Evolutionary conservation across 257 asterid species (phyloP).

Genomic region (Dorcoceras hygrometricum): DNA sequence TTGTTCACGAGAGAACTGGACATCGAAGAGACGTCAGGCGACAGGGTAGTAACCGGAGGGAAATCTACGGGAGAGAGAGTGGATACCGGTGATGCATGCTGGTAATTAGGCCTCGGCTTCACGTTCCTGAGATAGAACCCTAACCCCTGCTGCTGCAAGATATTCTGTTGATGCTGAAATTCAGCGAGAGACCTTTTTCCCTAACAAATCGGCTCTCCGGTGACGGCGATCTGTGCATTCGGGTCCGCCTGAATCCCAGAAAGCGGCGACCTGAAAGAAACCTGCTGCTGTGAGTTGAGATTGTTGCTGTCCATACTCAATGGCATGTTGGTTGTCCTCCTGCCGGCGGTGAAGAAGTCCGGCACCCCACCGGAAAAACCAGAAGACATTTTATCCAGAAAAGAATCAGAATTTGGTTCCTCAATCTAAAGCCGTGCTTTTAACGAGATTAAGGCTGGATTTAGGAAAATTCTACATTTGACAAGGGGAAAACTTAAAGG

Average conservation of each 20-base stretch:
- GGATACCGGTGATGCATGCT: constrained; percentile 50
- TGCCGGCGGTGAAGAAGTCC: constrained; percentile 49
- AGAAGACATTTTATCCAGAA: constrained; percentile 43
- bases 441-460: constrained; percentile 23
- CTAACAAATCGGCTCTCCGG: constrained; percentile 46
- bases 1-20: constrained; percentile 35
- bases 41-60: constrained; percentile 35
- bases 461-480: constrained; percentile 20
- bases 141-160: constrained; percentile 36
- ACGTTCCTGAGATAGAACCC: constrained; percentile 69
- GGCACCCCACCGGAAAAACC: constrained; percentile 57
- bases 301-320: constrained; percentile 30
- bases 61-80: constrained; percentile 58
- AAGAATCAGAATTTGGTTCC: background rate
- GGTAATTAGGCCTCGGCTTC: constrained; percentile 51
- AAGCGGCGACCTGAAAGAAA: constrained; percentile 50
- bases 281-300: constrained; percentile 33
- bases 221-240: constrained; percentile 43
- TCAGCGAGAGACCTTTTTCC: constrained; percentile 67
- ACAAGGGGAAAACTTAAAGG: background rate
- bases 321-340: constrained; percentile 36
- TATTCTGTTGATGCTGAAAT: constrained; percentile 50
- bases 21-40: constrained; percentile 37
- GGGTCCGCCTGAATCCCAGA: constrained; percentile 55
- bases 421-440: background rate